A percentile compares a stretch with the other conserved stretches of the same genome.
Evolutionary conservation across 352 stramenopile genomes (phyloP).

Genomic region (Thalassiosira mediterranea): DNA sequence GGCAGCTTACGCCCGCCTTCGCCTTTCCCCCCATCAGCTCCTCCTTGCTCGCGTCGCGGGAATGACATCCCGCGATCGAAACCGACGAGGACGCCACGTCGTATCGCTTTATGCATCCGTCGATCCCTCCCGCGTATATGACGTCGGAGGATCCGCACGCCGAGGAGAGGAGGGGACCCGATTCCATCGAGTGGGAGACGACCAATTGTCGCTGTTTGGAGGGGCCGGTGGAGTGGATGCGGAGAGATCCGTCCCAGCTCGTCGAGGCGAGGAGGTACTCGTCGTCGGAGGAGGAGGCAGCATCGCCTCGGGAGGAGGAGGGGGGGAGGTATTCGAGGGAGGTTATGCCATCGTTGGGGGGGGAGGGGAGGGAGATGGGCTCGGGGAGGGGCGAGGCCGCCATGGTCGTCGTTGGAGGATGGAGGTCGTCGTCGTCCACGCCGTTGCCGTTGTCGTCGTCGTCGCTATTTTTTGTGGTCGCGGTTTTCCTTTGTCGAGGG

Average conservation of each 20-base stretch:
- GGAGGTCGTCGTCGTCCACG: too few species aligned
- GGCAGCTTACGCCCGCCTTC: neutral
- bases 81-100: constrained; percentile 18
- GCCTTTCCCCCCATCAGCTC: neutral
- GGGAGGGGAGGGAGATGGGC: constrained; percentile 57
- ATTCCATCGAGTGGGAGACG: constrained; percentile 67
- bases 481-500: too few species aligned
- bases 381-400: constrained; percentile 33
- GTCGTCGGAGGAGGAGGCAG: neutral
- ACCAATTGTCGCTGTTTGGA: too few species aligned
- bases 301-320: neutral
- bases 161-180: constrained; percentile 67
- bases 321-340: constrained; percentile 63
- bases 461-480: too few species aligned
- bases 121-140: constrained; percentile 42
- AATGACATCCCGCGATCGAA: constrained; percentile 31
- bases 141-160: neutral
- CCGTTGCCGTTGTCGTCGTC: too few species aligned
- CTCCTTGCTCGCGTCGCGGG: neutral
- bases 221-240: constrained; percentile 58
- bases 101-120: constrained; percentile 41
- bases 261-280: constrained; percentile 57
- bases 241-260: constrained; percentile 75
- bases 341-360: constrained; percentile 78
- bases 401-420: too few species aligned